Evolutionary conservation across 2,329 filamentous ascomycete genomes (phyloP).

Genomic region (Cladosporium oxysporum): DNA sequence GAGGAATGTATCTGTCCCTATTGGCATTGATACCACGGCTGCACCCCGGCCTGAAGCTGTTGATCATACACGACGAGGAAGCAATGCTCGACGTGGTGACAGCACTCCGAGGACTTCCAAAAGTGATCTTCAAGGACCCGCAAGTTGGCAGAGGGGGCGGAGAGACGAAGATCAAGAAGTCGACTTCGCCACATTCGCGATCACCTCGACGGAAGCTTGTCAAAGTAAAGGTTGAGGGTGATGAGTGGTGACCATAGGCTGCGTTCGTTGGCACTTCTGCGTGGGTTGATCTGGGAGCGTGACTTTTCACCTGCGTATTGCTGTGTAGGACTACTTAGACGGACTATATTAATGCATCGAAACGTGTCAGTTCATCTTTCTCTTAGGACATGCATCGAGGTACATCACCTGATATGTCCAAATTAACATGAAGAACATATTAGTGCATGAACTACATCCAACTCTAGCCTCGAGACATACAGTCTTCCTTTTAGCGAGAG

Average conservation of each 20-base stretch:
- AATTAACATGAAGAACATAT: neutral
- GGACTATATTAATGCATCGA: neutral
- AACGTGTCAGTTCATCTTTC: neutral
- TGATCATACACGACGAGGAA: conserved; percentile 95
- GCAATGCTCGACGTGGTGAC: conserved; percentile 78
- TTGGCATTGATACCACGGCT: conserved; percentile 26
- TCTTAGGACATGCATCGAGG: neutral
- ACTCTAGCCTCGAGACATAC: neutral
- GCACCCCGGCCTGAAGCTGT: conserved; percentile 40
- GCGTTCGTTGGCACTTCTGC: neutral
- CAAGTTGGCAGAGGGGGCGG: neutral
- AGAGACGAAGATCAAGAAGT: conserved; percentile 16
- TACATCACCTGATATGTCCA: neutral
- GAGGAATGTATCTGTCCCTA: conserved; percentile 31
- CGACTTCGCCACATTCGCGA: neutral
- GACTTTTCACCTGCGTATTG: neutral
- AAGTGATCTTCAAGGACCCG: conserved; percentile 22
- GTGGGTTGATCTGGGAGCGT: neutral
- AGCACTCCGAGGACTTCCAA: conserved; percentile 21
- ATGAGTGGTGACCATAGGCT: neutral
- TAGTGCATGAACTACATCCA: neutral
- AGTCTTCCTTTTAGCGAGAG: neutral
- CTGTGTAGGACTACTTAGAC: neutral
- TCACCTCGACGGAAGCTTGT: neutral
- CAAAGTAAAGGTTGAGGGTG: neutral